These are phyloP conservation scores for Gossypium raimondii DNA, from an alignment of 345 rosid species.

Conservation along the genomic window DNA sequence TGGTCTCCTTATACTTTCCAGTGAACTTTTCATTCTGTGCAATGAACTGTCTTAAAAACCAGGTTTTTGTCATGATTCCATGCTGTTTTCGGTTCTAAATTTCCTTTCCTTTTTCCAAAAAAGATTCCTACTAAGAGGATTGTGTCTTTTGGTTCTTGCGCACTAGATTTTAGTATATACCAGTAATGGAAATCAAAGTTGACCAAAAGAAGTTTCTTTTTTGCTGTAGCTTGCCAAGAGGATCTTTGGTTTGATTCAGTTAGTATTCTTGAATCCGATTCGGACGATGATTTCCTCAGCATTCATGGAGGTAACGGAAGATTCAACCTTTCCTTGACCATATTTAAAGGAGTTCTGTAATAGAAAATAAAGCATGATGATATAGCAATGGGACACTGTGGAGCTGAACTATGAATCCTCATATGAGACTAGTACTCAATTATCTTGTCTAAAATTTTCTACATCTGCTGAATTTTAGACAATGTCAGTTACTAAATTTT, in stretches of 20 bases:
- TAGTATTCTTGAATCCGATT: slow-evolving; percentile 81
- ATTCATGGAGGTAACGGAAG: slow-evolving; percentile 56
- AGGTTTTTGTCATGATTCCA: too few species aligned
- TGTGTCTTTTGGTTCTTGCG: too few species aligned
- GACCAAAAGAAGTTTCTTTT: too few species aligned
- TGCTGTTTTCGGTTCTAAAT: too few species aligned
- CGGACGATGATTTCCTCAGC: slow-evolving; percentile 77
- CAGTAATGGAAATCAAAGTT: too few species aligned
- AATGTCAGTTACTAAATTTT: neutral
- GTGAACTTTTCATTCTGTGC: too few species aligned
- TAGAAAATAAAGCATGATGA: neutral
- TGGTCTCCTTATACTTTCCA: too few species aligned
- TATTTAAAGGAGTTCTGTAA: neutral
- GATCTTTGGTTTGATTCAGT: slow-evolving; percentile 81
- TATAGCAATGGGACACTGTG: neutral
- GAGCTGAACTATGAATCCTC: neutral
- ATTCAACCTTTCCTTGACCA: neutral
- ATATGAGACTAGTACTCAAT: neutral
- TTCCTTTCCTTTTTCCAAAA: too few species aligned
- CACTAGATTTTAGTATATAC: too few species aligned
- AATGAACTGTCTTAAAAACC: too few species aligned
- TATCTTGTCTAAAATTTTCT: neutral
- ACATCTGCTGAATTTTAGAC: neutral
- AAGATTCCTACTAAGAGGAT: too few species aligned
- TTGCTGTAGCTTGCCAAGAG: slow-evolving; percentile 51